Evolutionary conservation across 345 rosid genomes (phyloP), one percentile per base, ranked within the genome.

Genomic region (Draba incana): DNA sequence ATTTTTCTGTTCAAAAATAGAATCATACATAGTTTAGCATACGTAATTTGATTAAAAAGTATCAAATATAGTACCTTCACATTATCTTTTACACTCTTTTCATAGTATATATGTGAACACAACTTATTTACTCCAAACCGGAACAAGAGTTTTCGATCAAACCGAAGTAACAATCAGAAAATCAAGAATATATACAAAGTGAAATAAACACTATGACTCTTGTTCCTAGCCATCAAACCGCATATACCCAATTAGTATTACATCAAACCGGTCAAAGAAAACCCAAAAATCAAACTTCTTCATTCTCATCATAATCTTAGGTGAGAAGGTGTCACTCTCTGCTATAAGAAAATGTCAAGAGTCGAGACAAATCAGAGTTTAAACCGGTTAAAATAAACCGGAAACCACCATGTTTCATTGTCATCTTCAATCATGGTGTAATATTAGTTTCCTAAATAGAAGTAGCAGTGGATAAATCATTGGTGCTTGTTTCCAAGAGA

Each of bases 401-500:
- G 42, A 24, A 48, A 4, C 10, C 0, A 2, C 33, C 0, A n/a
- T 24, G 2, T n/a, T 51, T 6, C 8, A 52, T 10, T 10, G 35
- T 20, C 13, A 42, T 16, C n/a, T 56, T 47, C 7, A 64, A 4
- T 27, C 44, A 45, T 62, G 49, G 45, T 44, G 48, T 45, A 37
- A 63, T 12, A 64, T 54, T 63, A 24, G 10, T 28, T 35, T 64
- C 13, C 66, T 64, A 72, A 48, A 65, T 10, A 11, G 72, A 59
- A 42, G 55, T 30, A 27, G 59, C 57, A 51, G 72, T 51, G 16
- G 72, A 12, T 51, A 45, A 35, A 35, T 37, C 55, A 3, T 52
- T 16, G 15, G 48, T 62, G 64, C 41, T 61, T 6, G 65, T 64
- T 58, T 81, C 85, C 84, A 84, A 78, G 47, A 92, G 91, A 80